Percentiles rank a stretch among this genome's conserved stretches.
Evolutionary conservation across 1,139 yeast species (phyloP).

Genomic region (Debaryomyces sp.): DNA sequence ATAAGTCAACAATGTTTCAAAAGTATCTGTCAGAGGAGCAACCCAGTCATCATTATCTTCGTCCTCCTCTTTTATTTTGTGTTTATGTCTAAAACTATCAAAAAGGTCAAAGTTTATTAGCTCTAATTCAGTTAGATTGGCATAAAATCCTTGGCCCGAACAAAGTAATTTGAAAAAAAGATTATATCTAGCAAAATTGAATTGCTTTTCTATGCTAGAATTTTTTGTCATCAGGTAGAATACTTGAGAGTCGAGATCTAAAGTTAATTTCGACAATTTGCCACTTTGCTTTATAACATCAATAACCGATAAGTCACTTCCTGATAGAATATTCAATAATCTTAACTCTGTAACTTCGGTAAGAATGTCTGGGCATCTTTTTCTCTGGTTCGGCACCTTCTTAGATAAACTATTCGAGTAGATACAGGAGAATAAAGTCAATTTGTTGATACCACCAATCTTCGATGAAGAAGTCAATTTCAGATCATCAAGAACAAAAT

Average conservation of each 20-base stretch:
- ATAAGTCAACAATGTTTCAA: constrained; percentile 30
- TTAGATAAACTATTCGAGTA: constrained; percentile 21
- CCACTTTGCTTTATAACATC: constrained; percentile 37
- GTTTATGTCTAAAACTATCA: constrained; percentile 25
- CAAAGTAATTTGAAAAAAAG: constrained; percentile 48
- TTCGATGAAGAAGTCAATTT: constrained; percentile 16
- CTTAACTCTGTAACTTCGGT: constrained; percentile 36
- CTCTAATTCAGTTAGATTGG: constrained; percentile 27
- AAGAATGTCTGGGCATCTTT: constrained; percentile 27
- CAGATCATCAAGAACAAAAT: constrained; percentile 49
- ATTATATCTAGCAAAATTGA: constrained; percentile 41
- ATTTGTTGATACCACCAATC: constrained; percentile 18
- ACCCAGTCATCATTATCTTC: constrained; percentile 22
- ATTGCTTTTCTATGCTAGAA: constrained; percentile 16
- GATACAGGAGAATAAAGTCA: constrained; percentile 29
- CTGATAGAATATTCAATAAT: constrained; percentile 39
- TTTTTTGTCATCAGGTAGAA: constrained; percentile 34
- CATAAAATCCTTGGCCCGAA: constrained; percentile 39
- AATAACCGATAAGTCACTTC: constrained; percentile 51
- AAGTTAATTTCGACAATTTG: constrained; percentile 32
- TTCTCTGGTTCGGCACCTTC: constrained; percentile 13
- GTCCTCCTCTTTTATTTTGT: constrained; percentile 16
- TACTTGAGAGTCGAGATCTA: constrained; percentile 53
- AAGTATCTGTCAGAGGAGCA: constrained; percentile 26
- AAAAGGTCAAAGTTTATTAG: constrained; percentile 40